Evolutionary conservation across 176 grass and related monocot genomes (phyloP).

Genomic region (Musa beccarii): DNA sequence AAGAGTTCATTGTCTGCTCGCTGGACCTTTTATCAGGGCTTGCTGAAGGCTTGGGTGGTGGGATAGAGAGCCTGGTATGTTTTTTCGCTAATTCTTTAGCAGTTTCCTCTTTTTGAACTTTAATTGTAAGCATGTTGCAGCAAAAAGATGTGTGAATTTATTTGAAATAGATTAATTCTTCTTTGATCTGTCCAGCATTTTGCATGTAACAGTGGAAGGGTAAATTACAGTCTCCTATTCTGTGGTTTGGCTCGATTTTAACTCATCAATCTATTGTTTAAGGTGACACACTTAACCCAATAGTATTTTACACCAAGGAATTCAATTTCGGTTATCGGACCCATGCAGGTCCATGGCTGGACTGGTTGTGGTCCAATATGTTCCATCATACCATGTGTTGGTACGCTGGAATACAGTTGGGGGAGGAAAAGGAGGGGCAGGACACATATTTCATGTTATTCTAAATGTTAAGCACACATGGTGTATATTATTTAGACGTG

Average conservation of each 20-base stretch:
- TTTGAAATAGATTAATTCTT: background rate
- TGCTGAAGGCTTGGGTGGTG: slow-evolving; percentile 58
- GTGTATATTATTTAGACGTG: too few relatives aligned
- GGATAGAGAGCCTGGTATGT: slow-evolving; percentile 84
- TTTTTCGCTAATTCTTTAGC: slow-evolving; percentile 11
- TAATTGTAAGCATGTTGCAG: background rate
- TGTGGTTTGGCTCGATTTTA: background rate
- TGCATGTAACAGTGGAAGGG: background rate
- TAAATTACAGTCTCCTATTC: background rate
- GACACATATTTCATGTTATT: too few relatives aligned
- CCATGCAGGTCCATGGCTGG: too few relatives aligned
- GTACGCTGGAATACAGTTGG: too few relatives aligned
- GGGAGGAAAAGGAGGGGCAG: too few relatives aligned
- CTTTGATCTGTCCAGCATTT: background rate
- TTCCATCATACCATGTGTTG: too few relatives aligned
- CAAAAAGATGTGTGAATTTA: background rate
- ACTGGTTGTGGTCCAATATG: too few relatives aligned
- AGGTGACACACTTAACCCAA: background rate
- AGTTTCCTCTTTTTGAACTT: background rate
- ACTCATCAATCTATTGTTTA: background rate
- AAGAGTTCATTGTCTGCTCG: slow-evolving; percentile 86
- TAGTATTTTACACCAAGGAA: too few relatives aligned
- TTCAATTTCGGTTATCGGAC: too few relatives aligned
- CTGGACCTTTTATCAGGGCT: slow-evolving; percentile 88
- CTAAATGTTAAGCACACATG: too few relatives aligned